Evolutionary conservation across 2,329 filamentous ascomycete species (phyloP).

Genomic region (Trichophyton benhamiae): DNA sequence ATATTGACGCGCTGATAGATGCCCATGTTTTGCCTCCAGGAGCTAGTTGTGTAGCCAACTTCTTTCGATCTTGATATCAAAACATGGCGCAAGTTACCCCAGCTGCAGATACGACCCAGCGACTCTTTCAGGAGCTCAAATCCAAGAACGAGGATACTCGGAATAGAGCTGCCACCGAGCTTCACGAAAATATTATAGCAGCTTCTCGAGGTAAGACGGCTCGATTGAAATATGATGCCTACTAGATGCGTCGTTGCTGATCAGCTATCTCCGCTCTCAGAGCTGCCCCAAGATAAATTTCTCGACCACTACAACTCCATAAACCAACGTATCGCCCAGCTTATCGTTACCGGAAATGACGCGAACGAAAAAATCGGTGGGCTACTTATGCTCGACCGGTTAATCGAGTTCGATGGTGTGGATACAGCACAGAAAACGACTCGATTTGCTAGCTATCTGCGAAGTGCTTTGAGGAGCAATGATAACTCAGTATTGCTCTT

Average conservation of each 20-base stretch:
- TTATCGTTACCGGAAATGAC: slow-evolving; percentile 78
- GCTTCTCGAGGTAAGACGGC: slow-evolving; percentile 33
- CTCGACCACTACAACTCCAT: slow-evolving; percentile 55
- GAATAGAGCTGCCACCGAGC: slow-evolving; percentile 38
- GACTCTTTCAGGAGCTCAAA: slow-evolving; percentile 46
- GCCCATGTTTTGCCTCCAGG: neutral
- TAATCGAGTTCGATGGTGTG: slow-evolving; percentile 93
- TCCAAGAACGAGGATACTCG: slow-evolving; percentile 43
- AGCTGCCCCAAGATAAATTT: slow-evolving; percentile 72
- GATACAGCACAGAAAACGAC: slow-evolving; percentile 90
- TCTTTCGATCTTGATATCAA: neutral
- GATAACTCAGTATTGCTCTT: slow-evolving; percentile 84
- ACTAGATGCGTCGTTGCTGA: neutral
- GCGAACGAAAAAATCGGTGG: slow-evolving; percentile 82
- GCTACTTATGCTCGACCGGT: slow-evolving; percentile 77
- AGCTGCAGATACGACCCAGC: slow-evolving; percentile 39
- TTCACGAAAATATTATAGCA: slow-evolving; percentile 35
- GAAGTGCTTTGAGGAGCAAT: slow-evolving; percentile 76
- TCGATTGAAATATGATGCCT: neutral
- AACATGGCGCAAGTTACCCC: slow-evolving; percentile 38
- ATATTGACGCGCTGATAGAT: neutral
- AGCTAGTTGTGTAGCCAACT: neutral
- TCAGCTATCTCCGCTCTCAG: slow-evolving; percentile 31
- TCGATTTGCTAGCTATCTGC: slow-evolving; percentile 81
- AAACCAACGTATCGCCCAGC: slow-evolving; percentile 51